Evolutionary conservation across 1,139 yeast genomes (phyloP).

Genomic region (Zygoascus hellenicus): DNA sequence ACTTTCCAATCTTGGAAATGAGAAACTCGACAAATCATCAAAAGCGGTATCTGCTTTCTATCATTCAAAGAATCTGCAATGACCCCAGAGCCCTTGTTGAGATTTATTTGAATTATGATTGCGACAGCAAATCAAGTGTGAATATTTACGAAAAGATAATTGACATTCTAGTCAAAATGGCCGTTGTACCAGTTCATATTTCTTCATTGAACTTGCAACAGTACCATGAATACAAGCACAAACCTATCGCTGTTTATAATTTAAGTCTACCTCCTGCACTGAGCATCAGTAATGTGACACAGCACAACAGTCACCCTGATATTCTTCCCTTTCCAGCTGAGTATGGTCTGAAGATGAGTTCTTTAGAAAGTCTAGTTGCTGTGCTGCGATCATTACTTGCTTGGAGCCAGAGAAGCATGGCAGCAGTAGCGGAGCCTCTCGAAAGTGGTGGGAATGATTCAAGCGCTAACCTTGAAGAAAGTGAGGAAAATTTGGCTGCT

Average conservation of each 20-base stretch:
- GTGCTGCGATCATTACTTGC: constrained; percentile 73
- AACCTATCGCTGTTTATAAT: constrained; percentile 69
- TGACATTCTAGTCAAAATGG: constrained; percentile 68
- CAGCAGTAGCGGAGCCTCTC: constrained; percentile 23
- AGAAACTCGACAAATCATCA: constrained; percentile 89
- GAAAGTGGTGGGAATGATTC: constrained; percentile 14
- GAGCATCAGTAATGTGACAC: constrained; percentile 52
- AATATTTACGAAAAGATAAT: constrained; percentile 80
- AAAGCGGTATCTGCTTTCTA: constrained; percentile 74
- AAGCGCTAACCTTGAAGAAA: constrained; percentile 15
- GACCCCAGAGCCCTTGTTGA: constrained; percentile 92
- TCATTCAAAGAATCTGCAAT: constrained; percentile 72
- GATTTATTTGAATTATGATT: constrained; percentile 89
- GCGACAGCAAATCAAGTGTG: constrained; percentile 70
- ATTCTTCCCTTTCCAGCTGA: constrained; percentile 44
- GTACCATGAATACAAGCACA: constrained; percentile 55
- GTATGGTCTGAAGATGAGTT: constrained; percentile 74
- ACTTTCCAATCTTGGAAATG: constrained; percentile 90
- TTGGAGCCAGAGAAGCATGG: constrained; percentile 80
- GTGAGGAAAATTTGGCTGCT: constrained; percentile 9
- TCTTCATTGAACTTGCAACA: constrained; percentile 62
- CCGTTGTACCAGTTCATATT: constrained; percentile 67
- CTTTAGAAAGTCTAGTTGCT: constrained; percentile 76
- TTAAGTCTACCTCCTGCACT: constrained; percentile 66
- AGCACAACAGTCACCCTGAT: constrained; percentile 47